These are phyloP conservation scores for Scutellaria minor DNA, from an alignment of 257 asterid species.

Conservation along the genomic window DNA sequence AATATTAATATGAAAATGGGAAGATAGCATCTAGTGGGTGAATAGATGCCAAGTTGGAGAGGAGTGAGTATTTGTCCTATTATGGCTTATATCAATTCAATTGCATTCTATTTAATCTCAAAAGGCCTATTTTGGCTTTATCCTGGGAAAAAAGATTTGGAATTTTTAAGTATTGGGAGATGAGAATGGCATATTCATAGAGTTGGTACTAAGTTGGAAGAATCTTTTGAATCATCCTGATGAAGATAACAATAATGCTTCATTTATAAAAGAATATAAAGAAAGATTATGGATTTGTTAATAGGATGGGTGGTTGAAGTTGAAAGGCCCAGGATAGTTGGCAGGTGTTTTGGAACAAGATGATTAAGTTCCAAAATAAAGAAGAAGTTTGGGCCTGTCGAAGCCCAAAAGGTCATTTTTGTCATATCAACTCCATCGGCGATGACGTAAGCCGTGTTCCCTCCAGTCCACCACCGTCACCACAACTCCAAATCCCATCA, in stretches of 20 bases:
- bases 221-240: not conserved
- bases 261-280: too few species aligned
- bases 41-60: conserved; percentile 28
- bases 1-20: not conserved
- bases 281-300: too few species aligned
- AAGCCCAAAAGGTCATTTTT: too few species aligned
- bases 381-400: too few species aligned
- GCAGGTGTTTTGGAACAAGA: too few species aligned
- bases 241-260: too few species aligned
- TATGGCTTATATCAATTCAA: not conserved
- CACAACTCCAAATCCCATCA: not conserved
- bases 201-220: not conserved
- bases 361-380: too few species aligned
- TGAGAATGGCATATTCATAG: not conserved
- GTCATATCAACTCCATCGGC: too few species aligned
- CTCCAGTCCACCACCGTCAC: not conserved
- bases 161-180: not conserved
- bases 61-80: conserved; percentile 18
- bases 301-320: too few species aligned
- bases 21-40: conserved; percentile 25
- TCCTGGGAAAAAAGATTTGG: conserved; percentile 14
- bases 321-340: too few species aligned
- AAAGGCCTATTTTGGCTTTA: conserved; percentile 45
- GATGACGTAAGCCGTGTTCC: not conserved
- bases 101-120: not conserved